These are phyloP conservation scores for Neonectria neomacrospora DNA, from an alignment of 2,329 filamentous ascomycete genomes.

Conservation along the genomic window DNA sequence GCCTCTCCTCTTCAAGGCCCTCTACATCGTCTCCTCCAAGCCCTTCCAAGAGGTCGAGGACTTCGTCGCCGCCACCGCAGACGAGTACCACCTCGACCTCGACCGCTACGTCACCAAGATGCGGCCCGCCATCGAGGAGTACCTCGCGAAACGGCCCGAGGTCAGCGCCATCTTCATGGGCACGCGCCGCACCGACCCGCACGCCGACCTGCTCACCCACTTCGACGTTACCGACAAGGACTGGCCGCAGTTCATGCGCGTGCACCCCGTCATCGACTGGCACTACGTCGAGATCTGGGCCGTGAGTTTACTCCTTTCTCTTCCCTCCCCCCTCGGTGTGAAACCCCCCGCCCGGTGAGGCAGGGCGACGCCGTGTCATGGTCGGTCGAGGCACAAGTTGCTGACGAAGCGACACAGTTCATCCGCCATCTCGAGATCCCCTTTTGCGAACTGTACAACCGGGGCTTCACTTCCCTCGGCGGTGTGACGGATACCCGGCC, in stretches of 20 bases:
- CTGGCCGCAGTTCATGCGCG: constrained; percentile 92
- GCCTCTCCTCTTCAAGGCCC: constrained; percentile 72
- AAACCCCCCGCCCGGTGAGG: not conserved
- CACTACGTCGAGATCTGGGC: constrained; percentile 91
- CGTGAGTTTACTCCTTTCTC: constrained; percentile 63
- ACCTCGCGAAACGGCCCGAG: constrained; percentile 71
- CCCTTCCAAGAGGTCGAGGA: constrained; percentile 88
- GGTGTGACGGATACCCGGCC: constrained; percentile 89
- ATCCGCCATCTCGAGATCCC: constrained; percentile 81
- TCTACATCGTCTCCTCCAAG: constrained; percentile 88
- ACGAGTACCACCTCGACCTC: constrained; percentile 79
- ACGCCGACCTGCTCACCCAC: constrained; percentile 79
- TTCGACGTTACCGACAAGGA: constrained; percentile 90
- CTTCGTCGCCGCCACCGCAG: constrained; percentile 77
- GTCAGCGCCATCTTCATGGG: constrained; percentile 69
- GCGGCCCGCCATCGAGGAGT: constrained; percentile 82
- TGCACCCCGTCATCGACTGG: constrained; percentile 98
- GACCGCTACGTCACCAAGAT: constrained; percentile 81
- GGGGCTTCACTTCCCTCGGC: constrained; percentile 91
- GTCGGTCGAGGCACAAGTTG: not conserved
- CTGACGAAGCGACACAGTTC: constrained; percentile 65
- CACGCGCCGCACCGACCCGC: constrained; percentile 92
- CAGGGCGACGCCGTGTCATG: not conserved
- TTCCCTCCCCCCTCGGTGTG: not conserved
- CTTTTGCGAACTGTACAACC: constrained; percentile 89